Conservation (phyloP, 257 asterid genomes). For the Nicotiana tomentosiformis region DNA sequence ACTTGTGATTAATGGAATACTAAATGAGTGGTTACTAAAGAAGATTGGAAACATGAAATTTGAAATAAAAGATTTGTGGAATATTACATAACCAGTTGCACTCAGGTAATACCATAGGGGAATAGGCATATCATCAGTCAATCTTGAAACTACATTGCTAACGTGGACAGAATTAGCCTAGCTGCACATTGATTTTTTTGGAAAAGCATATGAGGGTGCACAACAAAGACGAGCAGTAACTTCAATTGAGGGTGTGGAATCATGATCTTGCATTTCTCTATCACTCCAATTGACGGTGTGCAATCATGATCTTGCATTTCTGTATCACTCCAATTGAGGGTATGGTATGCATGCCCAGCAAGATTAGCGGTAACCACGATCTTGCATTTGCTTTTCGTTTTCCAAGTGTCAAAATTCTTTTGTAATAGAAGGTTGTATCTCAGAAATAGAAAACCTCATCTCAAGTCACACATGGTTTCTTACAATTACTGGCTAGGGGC, state of each 20-base stretch:
- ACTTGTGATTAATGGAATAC: background rate
- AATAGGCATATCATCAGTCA: background rate
- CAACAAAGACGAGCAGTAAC: background rate
- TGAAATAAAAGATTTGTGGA: background rate
- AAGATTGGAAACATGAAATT: background rate
- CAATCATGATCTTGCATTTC: background rate
- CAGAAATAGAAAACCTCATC: background rate
- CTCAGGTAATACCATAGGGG: background rate
- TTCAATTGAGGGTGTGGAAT: background rate
- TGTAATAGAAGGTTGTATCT: background rate
- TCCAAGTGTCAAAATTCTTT: background rate
- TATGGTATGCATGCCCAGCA: background rate
- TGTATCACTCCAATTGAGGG: background rate
- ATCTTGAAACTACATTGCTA: background rate
- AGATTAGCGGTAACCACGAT: background rate
- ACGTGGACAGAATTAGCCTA: background rate
- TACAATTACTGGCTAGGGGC: background rate
- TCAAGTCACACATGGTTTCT: background rate
- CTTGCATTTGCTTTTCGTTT: background rate
- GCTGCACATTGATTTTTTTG: background rate
- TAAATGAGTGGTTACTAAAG: background rate
- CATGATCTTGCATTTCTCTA: background rate
- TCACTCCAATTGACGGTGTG: background rate
- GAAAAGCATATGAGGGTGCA: background rate
- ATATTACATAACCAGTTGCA: background rate